Evolutionary conservation across 164 flowering plant species (phyloP).

Genomic region (Liquidambar formosana): DNA sequence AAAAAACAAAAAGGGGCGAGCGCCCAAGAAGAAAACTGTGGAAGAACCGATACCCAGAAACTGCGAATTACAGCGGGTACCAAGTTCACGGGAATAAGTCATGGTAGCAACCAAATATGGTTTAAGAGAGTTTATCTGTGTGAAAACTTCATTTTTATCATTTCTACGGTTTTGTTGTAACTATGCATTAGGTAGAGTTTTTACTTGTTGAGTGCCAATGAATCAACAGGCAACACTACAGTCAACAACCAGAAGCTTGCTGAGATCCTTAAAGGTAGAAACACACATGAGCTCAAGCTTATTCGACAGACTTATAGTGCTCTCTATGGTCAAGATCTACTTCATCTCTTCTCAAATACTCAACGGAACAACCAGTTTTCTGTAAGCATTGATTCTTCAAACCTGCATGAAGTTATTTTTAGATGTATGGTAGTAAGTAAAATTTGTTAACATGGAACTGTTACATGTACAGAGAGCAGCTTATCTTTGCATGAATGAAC

Average conservation of each 20-base stretch:
- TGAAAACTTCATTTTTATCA: no score
- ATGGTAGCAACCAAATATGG: no score
- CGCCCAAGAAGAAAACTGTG: no score
- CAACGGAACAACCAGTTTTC: slow-evolving; percentile 16
- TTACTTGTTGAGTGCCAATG: not conserved
- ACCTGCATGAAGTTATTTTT: no score
- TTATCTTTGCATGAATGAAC: slow-evolving; percentile 31
- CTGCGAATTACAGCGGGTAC: no score
- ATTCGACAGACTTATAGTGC: slow-evolving; percentile 25
- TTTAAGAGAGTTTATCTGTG: no score
- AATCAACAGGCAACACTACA: slow-evolving; percentile 18
- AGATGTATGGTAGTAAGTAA: no score
- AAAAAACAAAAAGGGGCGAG: no score
- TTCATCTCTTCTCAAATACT: slow-evolving; percentile 16
- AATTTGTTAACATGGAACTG: not conserved
- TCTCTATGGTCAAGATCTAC: slow-evolving; percentile 30
- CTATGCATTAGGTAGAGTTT: no score
- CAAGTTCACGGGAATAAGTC: no score
- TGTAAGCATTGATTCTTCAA: slow-evolving; percentile 18
- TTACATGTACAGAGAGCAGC: slow-evolving; percentile 19
- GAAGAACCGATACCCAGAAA: no score
- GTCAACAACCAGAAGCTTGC: slow-evolving; percentile 19
- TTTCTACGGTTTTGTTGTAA: no score
- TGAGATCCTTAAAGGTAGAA: slow-evolving; percentile 26
- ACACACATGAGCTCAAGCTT: slow-evolving; percentile 24